Base-by-base conservation (phyloP, 148 eudicot species). In the Silene latifolia region DNA sequence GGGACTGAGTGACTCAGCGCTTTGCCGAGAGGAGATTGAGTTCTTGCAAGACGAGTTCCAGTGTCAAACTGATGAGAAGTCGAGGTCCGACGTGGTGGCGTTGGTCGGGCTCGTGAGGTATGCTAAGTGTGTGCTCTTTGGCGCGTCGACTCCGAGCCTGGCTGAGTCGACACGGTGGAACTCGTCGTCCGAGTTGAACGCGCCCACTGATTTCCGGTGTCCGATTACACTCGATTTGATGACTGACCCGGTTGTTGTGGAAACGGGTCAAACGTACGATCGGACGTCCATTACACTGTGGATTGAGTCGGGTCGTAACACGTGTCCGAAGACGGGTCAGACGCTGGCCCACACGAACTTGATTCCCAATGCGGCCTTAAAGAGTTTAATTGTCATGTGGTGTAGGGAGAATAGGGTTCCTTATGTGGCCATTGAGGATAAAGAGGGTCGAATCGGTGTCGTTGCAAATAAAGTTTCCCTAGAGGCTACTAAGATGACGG, bases 191-290 rank as follows among this genome's bases (percentile, higher is more conserved):
- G 98, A 89, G 14, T 29, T 85, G 63, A 90, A 75, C 64, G 35
- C 85, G 21, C 98, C 97, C 65, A 67, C 86, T 64, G 98, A 94
- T 69, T 91, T 91, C 83, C 35, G 35, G 35, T 32, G 35, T 32
- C 35, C 35, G 3, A 32, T 32, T 32, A 32, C 35, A 4, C 35
- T 94, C 2, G 98, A 94, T 42, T 44, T 94, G 72, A 91, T 94
- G 90, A 72, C 85, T 9, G 97, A 94, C 74, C 97, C 98, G 15
- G 97, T 94, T 3, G 96, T 94, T 6, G 91, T 88, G 23, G 83
- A 96, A 2, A 94, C 98, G 0, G 98, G 98, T 9, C 98, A 94
- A 73, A 93, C 98, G 0, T 93, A 93, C 18, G 98, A 93, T 72
- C 89, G 93, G 14, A 8, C 68, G 14, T 89, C 97, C 1, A 91